phyloP scores from a whole-genome alignment of 2,329 filamentous ascomycete genomes.

The Cryphonectria nitschkei region DNA sequence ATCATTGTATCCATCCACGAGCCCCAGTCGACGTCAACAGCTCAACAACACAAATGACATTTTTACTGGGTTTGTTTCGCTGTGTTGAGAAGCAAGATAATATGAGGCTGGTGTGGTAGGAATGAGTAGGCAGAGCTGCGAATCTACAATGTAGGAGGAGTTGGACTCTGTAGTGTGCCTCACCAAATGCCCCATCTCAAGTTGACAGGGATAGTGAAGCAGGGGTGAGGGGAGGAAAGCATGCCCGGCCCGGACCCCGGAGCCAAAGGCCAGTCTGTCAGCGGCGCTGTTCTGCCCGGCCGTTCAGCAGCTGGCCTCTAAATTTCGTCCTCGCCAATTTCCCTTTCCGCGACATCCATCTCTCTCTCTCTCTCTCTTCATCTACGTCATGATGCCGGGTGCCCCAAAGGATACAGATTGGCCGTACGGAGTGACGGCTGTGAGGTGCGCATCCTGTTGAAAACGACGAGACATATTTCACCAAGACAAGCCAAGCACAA shows the following conservation, averaged over 20 bases:
- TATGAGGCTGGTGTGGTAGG: background rate
- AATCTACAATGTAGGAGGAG: background rate
- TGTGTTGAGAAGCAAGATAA: background rate
- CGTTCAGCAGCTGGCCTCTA: background rate
- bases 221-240: background rate
- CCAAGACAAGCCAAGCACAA: background rate
- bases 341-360: background rate
- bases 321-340: background rate
- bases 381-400: background rate
- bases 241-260: background rate
- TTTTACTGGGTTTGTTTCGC: background rate
- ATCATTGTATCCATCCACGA: background rate
- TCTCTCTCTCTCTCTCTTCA: background rate
- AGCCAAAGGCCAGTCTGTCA: background rate
- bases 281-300: background rate
- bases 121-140: background rate
- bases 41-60: background rate
- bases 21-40: background rate
- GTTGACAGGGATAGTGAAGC: background rate
- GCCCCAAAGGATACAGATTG: background rate
- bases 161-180: background rate
- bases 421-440: background rate
- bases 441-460: background rate
- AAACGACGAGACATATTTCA: background rate
- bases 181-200: background rate